phyloP scores from a whole-genome alignment of 2,329 filamentous ascomycete genomes.

The Paradendryphiella salina region DNA sequence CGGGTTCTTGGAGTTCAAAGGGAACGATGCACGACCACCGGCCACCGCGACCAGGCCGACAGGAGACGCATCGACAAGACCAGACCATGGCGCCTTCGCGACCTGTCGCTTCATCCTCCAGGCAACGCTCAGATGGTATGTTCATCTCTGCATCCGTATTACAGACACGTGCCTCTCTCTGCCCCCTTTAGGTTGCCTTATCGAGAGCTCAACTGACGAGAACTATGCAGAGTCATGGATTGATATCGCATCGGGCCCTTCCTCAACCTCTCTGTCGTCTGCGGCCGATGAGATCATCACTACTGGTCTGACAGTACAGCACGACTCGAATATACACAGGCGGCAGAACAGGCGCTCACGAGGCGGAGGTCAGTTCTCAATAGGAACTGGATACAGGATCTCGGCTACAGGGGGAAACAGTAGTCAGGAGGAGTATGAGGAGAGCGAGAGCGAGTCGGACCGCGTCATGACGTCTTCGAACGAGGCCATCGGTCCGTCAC shows the following conservation, averaged over 20 bases:
- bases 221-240: slow-evolving; percentile 84
- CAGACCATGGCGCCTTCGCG: slow-evolving; percentile 30
- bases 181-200: not conserved
- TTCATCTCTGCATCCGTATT: not conserved
- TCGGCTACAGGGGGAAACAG: slow-evolving; percentile 63
- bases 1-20: not conserved
- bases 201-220: slow-evolving; percentile 18
- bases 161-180: not conserved
- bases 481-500: slow-evolving; percentile 56
- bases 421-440: slow-evolving; percentile 93
- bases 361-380: slow-evolving; percentile 35
- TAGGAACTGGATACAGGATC: slow-evolving; percentile 47
- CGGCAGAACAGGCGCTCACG: slow-evolving; percentile 56
- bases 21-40: slow-evolving; percentile 35
- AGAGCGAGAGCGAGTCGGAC: slow-evolving; percentile 89
- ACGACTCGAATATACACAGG: slow-evolving; percentile 63
- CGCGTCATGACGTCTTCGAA: slow-evolving; percentile 66
- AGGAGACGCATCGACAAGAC: slow-evolving; percentile 21
- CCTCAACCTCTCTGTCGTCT: slow-evolving; percentile 87
- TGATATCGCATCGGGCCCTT: slow-evolving; percentile 88
- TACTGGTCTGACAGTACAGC: slow-evolving; percentile 77
- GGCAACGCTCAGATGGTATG: slow-evolving; percentile 38
- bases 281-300: slow-evolving; percentile 87
- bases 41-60: slow-evolving; percentile 28
- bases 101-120: slow-evolving; percentile 22